Evolutionary conservation across 2,329 filamentous ascomycete genomes (phyloP).

Genomic region (Colletotrichum acutatum): DNA sequence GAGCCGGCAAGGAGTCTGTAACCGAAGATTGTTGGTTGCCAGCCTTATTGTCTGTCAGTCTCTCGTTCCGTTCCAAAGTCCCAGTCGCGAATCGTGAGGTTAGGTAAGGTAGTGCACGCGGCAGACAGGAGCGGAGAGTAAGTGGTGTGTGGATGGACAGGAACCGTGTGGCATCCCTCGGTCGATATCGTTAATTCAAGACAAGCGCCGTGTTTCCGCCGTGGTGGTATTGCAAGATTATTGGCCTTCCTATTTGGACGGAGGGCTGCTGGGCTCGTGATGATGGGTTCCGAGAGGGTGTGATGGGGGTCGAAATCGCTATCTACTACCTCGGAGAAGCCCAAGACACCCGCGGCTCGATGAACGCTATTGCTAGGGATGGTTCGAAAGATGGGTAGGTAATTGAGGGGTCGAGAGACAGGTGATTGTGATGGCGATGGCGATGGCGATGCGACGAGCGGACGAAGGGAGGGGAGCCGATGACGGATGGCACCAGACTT

Average conservation of each 20-base stretch:
- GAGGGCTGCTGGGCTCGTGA: constrained; percentile 34
- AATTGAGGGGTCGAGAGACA: constrained; percentile 6
- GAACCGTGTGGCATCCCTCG: constrained; percentile 32
- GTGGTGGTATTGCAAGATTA: constrained; percentile 35
- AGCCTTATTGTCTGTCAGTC: neutral
- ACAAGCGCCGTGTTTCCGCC: constrained; percentile 33
- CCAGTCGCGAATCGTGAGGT: neutral
- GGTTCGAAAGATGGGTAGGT: constrained; percentile 1
- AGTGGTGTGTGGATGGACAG: constrained; percentile 20
- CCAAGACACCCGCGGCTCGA: constrained; percentile 17
- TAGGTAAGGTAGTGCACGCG: neutral
- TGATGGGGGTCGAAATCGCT: constrained; percentile 14
- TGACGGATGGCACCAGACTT: neutral
- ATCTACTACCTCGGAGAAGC: neutral
- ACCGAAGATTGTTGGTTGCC: constrained; percentile 14
- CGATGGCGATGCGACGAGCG: neutral
- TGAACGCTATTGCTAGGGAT: constrained; percentile 28
- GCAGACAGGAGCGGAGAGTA: neutral
- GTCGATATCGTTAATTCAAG: constrained; percentile 24
- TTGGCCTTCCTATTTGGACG: constrained; percentile 37
- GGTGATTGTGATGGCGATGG: constrained; percentile 5
- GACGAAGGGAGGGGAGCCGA: neutral
- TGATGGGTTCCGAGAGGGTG: constrained; percentile 27
- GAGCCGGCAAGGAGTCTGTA: constrained; percentile 11
- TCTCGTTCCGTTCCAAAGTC: neutral